Evolutionary conservation across 371 early-diverging fungal genomes (phyloP), one percentile per base, ranked within the genome.

Genomic region (Smittium culicis): DNA sequence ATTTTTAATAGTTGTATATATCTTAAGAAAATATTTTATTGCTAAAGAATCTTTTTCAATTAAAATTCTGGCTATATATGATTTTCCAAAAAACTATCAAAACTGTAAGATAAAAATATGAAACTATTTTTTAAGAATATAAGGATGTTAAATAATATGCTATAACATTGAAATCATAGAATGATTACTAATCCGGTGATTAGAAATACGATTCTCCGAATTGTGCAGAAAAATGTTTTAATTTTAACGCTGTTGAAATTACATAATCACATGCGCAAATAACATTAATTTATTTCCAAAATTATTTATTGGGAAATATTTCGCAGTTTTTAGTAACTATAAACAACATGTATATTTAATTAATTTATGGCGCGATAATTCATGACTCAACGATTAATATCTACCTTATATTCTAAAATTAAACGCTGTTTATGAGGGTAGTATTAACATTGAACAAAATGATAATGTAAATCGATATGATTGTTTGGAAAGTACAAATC

Each of bases 301-400:
- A 59, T 5, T 27, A 14, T 59, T 29, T 59, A 29, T 59, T 27
- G 31, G n/a, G n/a, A 59, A 59, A 59, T 59, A 29, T 27, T 31
- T 5, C 60, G 31, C 16, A 27, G 5, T 29, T 59, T 11, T 59
- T n/a, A n/a, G 60, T 59, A 59, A 59, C 16, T 59, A 59, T 29
- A 59, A 11, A 59, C 60, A 59, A 59, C 5, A 59, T n/a, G 60
- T 59, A n/a, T 59, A 59, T 59, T 59, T 59, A 59, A 59, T 59
- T 59, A 59, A 27, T 29, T 29, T 11, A 29, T 27, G n/a, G n/a
- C n/a, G n/a, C n/a, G n/a, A n/a, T n/a, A n/a, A n/a, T n/a, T n/a
- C n/a, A n/a, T n/a, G n/a, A n/a, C n/a, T n/a, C n/a, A n/a, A n/a
- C n/a, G n/a, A n/a, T n/a, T n/a, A n/a, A n/a, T n/a, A n/a, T n/a